Evolutionary conservation across 1,284 basidiomycete species (phyloP).

Genomic region (Chalciporus piperatoides): DNA sequence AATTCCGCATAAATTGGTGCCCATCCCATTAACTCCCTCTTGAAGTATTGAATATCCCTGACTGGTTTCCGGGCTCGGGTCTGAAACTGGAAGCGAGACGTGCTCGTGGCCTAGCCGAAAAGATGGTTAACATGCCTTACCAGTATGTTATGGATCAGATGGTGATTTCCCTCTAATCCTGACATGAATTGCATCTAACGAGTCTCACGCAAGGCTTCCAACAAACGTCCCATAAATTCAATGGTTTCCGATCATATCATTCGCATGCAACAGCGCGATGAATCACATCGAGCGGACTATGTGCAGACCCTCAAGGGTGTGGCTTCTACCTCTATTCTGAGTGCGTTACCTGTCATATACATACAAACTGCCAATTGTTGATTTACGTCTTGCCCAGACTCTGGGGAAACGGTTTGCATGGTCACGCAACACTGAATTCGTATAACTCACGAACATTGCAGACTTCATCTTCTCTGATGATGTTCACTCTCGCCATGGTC

Average conservation of each 20-base stretch:
- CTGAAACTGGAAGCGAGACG: slow-evolving; percentile 1
- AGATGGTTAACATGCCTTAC: slow-evolving; percentile 8
- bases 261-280: slow-evolving; percentile 4
- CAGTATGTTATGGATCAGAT: slow-evolving; percentile 4
- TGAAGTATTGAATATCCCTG: slow-evolving; percentile 8
- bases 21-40: not conserved
- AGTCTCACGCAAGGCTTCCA: not conserved
- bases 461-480: too few species aligned
- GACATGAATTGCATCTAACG: not conserved
- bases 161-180: not conserved
- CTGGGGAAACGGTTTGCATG: slow-evolving; percentile 7
- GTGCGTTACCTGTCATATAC: not conserved
- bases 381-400: not conserved
- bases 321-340: not conserved
- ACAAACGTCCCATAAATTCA: not conserved
- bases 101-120: not conserved
- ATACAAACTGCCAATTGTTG: not conserved
- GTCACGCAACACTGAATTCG: not conserved
- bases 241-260: slow-evolving; percentile 6
- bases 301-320: not conserved
- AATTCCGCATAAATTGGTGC: too few species aligned
- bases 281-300: not conserved
- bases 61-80: slow-evolving; percentile 8
- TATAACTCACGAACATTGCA: not conserved
- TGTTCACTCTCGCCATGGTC: slow-evolving; percentile 33